Evolutionary conservation across 768 basidiomycete genomes (phyloP).

Genomic region (Mycena rosella): DNA sequence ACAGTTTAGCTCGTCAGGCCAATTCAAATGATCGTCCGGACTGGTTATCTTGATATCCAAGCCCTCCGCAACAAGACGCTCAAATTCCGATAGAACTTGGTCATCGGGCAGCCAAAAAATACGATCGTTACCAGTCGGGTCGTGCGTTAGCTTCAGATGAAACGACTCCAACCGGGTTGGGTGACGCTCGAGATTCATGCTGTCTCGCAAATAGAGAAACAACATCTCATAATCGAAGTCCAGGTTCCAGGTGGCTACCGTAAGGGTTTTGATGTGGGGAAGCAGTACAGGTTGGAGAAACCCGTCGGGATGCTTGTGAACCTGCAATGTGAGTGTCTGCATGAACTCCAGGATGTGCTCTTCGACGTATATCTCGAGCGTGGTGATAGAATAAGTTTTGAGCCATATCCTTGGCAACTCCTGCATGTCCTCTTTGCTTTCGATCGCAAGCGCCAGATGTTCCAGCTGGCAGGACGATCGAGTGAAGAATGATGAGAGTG

Average conservation of each 20-base stretch:
- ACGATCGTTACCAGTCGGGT: too few relatives aligned
- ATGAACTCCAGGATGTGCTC: not conserved
- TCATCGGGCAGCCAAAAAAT: too few relatives aligned
- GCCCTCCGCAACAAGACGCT: too few relatives aligned
- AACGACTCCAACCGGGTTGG: not conserved
- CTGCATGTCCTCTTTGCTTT: not conserved
- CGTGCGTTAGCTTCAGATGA: not conserved
- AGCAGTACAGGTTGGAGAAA: not conserved
- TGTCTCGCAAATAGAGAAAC: not conserved
- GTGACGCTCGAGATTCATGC: not conserved
- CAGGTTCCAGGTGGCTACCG: not conserved
- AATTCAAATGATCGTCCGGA: too few relatives aligned
- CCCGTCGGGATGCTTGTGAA: not conserved
- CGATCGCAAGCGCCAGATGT: not conserved
- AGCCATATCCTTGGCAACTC: not conserved
- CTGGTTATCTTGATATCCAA: too few relatives aligned
- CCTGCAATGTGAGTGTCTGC: not conserved
- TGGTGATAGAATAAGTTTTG: not conserved
- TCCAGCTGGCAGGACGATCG: not conserved
- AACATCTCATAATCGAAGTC: not conserved
- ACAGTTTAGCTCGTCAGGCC: too few relatives aligned
- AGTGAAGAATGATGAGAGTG: slow-evolving; percentile 2
- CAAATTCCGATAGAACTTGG: too few relatives aligned
- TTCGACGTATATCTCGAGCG: not conserved
- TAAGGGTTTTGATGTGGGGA: not conserved